These are phyloP conservation scores for Paecilomyces niveus DNA, from an alignment of 2,329 filamentous ascomycete genomes.

Conservation along the genomic window DNA sequence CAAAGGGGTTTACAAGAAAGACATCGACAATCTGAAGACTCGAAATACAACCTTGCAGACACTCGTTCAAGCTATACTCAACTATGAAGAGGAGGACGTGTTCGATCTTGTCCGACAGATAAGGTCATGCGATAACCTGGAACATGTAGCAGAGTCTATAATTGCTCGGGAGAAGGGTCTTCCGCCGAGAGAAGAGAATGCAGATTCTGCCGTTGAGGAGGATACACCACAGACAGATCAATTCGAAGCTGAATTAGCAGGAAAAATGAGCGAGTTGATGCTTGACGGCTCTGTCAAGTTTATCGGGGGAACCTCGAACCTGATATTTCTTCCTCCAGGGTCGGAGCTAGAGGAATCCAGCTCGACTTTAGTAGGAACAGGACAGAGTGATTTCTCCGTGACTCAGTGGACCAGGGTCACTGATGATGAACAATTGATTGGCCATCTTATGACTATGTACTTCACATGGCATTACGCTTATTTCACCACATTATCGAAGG, in stretches of 20 bases:
- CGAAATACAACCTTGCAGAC: slow-evolving; percentile 82
- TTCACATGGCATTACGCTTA: slow-evolving; percentile 98
- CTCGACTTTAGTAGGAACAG: slow-evolving; percentile 35
- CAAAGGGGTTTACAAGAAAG: slow-evolving; percentile 95
- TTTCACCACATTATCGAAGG: slow-evolving; percentile 84
- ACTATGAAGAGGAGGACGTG: slow-evolving; percentile 82
- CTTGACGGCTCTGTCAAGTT: slow-evolving; percentile 84
- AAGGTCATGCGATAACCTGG: slow-evolving; percentile 71
- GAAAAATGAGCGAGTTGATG: slow-evolving; percentile 87
- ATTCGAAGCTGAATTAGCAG: slow-evolving; percentile 74
- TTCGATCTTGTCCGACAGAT: slow-evolving; percentile 76
- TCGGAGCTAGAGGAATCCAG: slow-evolving; percentile 35
- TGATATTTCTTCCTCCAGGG: slow-evolving; percentile 66
- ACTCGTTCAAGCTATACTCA: slow-evolving; percentile 87
- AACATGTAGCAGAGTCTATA: slow-evolving; percentile 56
- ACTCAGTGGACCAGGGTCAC: slow-evolving; percentile 86
- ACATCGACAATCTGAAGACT: slow-evolving; percentile 80
- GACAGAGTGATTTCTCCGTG: slow-evolving; percentile 59
- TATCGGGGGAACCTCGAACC: slow-evolving; percentile 87
- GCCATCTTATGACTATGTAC: slow-evolving; percentile 92
- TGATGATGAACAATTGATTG: slow-evolving; percentile 67
- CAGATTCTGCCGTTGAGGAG: slow-evolving; percentile 27
- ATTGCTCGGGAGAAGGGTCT: slow-evolving; percentile 46
- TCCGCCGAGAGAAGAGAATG: slow-evolving; percentile 29
- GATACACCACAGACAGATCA: slow-evolving; percentile 34